These are phyloP conservation scores for Cystobasidium pallidum DNA, from an alignment of 1,284 basidiomycete genomes.

Conservation along the genomic window DNA sequence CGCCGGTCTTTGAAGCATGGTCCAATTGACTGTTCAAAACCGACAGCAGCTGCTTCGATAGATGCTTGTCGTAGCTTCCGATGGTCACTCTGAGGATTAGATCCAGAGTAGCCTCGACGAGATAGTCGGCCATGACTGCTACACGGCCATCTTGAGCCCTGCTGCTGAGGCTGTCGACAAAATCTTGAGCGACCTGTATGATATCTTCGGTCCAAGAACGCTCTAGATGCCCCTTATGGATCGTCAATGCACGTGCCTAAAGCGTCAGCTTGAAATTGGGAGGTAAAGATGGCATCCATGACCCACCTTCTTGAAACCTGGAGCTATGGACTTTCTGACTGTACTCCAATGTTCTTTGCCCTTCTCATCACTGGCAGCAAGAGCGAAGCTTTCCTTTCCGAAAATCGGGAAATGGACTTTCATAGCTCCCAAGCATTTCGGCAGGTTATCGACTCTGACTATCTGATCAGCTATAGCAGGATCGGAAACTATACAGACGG, in stretches of 20 bases:
- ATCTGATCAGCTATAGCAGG: constrained; percentile 40
- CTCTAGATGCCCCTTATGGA: constrained; percentile 27
- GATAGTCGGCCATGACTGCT: constrained; percentile 40
- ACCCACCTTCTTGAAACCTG: constrained; percentile 41
- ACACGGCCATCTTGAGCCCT: constrained; percentile 13
- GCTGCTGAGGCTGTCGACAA: constrained; percentile 16
- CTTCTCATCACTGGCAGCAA: constrained; percentile 40
- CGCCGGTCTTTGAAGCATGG: constrained; percentile 34
- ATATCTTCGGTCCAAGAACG: constrained; percentile 39
- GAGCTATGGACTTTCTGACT: constrained; percentile 38
- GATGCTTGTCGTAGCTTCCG: constrained; percentile 24
- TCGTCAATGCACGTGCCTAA: background rate
- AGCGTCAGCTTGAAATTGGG: background rate
- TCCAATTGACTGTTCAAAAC: constrained; percentile 42
- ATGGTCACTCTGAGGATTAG: constrained; percentile 41
- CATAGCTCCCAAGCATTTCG: constrained; percentile 41
- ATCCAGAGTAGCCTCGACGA: constrained; percentile 41
- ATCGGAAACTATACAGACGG: constrained; percentile 38
- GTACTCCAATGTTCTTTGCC: constrained; percentile 41
- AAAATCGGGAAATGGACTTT: constrained; percentile 41
- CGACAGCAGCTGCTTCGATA: constrained; percentile 11
- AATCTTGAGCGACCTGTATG: constrained; percentile 24
- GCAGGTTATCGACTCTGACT: constrained; percentile 41
- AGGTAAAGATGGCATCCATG: background rate
- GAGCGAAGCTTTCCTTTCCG: constrained; percentile 40